Percentiles rank a stretch among this genome's conserved stretches.
These are phyloP conservation scores for Fusarium brevicatenulatum DNA, from an alignment of 2,329 filamentous ascomycete genomes.

Conservation along the genomic window DNA sequence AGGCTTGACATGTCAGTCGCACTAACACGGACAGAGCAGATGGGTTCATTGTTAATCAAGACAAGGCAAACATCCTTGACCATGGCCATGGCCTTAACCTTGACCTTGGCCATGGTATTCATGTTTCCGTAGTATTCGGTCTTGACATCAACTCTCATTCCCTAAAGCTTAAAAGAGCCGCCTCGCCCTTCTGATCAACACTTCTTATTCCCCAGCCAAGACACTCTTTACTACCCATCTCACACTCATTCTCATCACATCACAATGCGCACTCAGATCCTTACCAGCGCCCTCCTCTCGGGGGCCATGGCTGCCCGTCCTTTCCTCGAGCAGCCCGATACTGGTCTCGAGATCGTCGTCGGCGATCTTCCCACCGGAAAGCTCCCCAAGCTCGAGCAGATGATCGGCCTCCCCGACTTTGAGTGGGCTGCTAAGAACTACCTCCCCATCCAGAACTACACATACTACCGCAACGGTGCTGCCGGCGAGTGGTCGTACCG, in stretches of 20 bases:
- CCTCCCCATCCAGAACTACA: constrained; percentile 59
- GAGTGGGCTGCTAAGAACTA: constrained; percentile 62
- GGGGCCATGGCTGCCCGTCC: constrained; percentile 54
- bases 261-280: constrained; percentile 41
- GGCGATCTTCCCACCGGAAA: constrained; percentile 47
- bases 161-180: constrained; percentile 34
- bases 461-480: constrained; percentile 67
- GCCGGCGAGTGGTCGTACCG: constrained; percentile 66
- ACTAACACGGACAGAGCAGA: not conserved
- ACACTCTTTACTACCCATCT: constrained; percentile 11
- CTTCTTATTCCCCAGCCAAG: not conserved
- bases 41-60: not conserved
- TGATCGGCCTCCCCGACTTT: constrained; percentile 64
- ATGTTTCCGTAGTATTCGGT: constrained; percentile 3
- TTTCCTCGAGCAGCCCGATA: constrained; percentile 59
- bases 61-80: not conserved
- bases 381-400: constrained; percentile 55
- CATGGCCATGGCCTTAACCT: not conserved
- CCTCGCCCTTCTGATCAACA: constrained; percentile 4
- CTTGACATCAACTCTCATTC: not conserved
- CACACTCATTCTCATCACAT: constrained; percentile 3
- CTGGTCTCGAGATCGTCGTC: constrained; percentile 55
- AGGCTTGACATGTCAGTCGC: constrained; percentile 1
- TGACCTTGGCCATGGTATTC: not conserved
- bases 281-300: constrained; percentile 46